Base-by-base conservation (phyloP, 768 basidiomycete genomes). In the Collybia nuda region DNA sequence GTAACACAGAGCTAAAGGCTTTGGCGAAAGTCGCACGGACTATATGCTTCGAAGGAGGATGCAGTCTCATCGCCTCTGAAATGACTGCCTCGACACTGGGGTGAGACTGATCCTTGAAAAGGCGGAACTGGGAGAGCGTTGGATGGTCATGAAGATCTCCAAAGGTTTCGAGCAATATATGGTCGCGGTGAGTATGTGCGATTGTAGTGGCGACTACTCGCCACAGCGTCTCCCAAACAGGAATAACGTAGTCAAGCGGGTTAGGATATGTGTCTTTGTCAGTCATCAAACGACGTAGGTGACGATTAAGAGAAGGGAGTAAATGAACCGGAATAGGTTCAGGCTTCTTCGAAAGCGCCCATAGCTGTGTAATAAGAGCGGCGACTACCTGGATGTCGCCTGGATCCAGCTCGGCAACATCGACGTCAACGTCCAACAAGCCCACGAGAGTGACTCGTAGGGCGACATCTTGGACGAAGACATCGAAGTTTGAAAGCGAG, bases 151-250 rank as follows among this genome's bases (percentile, higher is more conserved):
- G 61, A 39, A 81, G 70, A 5, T 66, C 62, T 3, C 59, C 45
- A 48, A 85, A 74, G 0, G 65, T 60, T 7, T 62, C 41, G 28
- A 53, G 42, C 8, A 57, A 52, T 0, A 51, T 50, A 7, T 56
- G 52, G 12, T 69, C 56, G 3, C 67, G 51, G n/a, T 67, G 62
- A 12, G 71, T 63, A 44, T 74, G 64, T 1, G 77, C 73, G 0
- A 78, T 59, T 0, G 67, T 57, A 5, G 67, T 65, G 1, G 83
- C 82, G 45, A 82, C 67, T 18, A 85, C 74, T 11, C 82, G 74
- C 85, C 85, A 85, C 40, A 85, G 63, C 0, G 78, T 80, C 58
- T 86, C 85, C 70, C 80, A 86, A 0, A 78, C 65, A 0, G 84
- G 84, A 39, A 85, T 73, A 48, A 86, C 69, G 49, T 73, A 72